phyloP scores from a whole-genome alignment of 306 rosid genomes.

The Sphenostylis stenocarpa region DNA sequence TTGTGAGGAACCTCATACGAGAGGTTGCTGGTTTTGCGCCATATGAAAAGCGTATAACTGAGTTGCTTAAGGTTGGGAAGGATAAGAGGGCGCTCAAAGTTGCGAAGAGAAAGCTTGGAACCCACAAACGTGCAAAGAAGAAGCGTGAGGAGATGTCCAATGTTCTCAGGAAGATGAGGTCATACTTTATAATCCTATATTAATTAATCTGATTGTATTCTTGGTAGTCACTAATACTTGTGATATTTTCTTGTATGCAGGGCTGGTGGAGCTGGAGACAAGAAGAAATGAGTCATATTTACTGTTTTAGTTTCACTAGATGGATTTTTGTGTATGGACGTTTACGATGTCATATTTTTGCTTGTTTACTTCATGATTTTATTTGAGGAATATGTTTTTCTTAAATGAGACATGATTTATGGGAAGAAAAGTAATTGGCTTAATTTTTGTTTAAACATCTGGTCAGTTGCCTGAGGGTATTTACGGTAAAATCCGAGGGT shows the following conservation, averaged over 20 bases:
- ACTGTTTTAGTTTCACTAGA: not conserved
- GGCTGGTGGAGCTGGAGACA: constrained; percentile 85
- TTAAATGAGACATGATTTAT: constrained; percentile 11
- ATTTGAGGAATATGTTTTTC: constrained; percentile 20
- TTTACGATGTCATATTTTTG: not conserved
- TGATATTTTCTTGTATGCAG: constrained; percentile 42
- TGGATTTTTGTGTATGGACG: not conserved
- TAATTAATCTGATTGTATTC: not conserved
- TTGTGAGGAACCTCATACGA: constrained; percentile 72
- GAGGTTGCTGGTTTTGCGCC: constrained; percentile 95
- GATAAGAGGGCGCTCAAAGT: constrained; percentile 87
- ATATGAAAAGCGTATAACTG: constrained; percentile 90
- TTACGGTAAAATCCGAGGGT: not conserved
- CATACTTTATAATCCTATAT: too few relatives aligned
- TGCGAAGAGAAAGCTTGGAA: constrained; percentile 83
- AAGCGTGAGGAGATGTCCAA: constrained; percentile 96
- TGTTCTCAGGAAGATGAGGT: constrained; percentile 91
- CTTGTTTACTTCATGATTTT: not conserved
- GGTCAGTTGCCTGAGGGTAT: not conserved
- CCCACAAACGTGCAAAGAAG: constrained; percentile 91
- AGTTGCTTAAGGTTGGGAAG: constrained; percentile 95
- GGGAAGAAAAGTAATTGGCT: not conserved
- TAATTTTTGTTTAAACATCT: not conserved
- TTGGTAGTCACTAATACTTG: not conserved
- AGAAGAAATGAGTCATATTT: constrained; percentile 56